Evolutionary conservation across 495 filamentous ascomycete species (phyloP), one percentile per base, ranked within the genome.

Genomic region (Pseudotulostoma volvatum): DNA sequence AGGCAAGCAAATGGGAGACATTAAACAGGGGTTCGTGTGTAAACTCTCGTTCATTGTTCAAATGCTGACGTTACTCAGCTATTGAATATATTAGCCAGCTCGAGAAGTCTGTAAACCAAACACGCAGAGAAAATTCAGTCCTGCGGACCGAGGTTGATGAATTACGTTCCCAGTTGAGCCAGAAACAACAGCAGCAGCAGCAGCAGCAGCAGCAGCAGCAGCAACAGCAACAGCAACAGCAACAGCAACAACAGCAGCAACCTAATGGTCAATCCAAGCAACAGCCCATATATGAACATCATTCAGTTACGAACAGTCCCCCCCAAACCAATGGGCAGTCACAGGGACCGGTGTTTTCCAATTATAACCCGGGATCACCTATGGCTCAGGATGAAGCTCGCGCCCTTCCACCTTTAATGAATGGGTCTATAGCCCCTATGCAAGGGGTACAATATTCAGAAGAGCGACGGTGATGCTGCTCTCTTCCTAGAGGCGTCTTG

Each of bases 1-100:
- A 96, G 52, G 87, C 88, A 2, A 94, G 86, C 51, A 99, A 99
- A 59, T 99, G 92, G 92, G 90, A 99, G 50, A 93, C 93, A 23
- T 57, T 99, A n/a, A 92, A 84, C 7, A 86, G 88, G 71, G 83
- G 86, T 93, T 18, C 8, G 15, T 36, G 28, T 14, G 3, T 11
- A 32, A 34, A 15, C 14, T 34, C n/a, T n/a, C n/a, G n/a, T n/a
- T n/a, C n/a, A n/a, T n/a, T n/a, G n/a, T n/a, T n/a, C n/a, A n/a
- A n/a, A n/a, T n/a, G 20, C 20, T 36, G 18, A 41, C 37, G 18
- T 32, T 33, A 37, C 19, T 9, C 15, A 48, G 65, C 62, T 14
- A 66, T 66, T 23, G 64, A 66, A 18, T 66, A 66, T 32, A 65
- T 67, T 28, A 43, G 32, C 5, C 45, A 48, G 4, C 37, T 66